Evolutionary conservation across 192 early-diverging fungal species (phyloP).

Genomic region (Funneliformis mosseae): DNA sequence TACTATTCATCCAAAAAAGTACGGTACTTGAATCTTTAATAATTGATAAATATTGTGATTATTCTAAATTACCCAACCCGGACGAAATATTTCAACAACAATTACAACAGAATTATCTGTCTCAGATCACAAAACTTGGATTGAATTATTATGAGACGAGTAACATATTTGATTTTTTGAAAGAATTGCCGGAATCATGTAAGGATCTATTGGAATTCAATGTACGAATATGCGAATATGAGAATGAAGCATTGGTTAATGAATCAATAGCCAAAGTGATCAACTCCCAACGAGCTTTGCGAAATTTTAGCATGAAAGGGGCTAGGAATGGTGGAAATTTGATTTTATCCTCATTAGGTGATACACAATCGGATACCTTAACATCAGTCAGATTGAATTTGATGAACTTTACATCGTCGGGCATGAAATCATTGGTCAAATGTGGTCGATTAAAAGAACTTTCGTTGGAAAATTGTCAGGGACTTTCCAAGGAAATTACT

Average conservation of each 20-base stretch:
- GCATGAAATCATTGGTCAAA: not conserved
- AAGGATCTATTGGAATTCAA: not conserved
- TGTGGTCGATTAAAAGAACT: not conserved
- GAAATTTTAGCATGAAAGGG: not conserved
- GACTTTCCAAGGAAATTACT: not conserved
- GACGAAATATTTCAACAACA: not conserved
- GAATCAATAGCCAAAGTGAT: not conserved
- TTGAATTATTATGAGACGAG: not conserved
- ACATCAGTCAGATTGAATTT: not conserved
- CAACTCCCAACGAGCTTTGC: not conserved
- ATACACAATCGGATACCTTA: not conserved
- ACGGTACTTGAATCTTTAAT: not conserved
- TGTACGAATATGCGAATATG: not conserved
- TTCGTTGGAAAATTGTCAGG: slow-evolving; percentile 2
- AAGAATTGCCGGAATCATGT: not conserved
- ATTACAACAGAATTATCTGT: not conserved
- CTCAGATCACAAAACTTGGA: not conserved
- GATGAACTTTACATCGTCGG: not conserved
- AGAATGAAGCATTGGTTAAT: not conserved
- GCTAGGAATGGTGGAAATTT: not conserved
- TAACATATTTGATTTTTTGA: not conserved
- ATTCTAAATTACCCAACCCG: not conserved
- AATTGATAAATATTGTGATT: not conserved
- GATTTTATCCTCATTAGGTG: not conserved
- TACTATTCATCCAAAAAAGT: not conserved